phyloP scores from a whole-genome alignment of 106 monocot genomes.

The Dactylorhiza incarnata region DNA sequence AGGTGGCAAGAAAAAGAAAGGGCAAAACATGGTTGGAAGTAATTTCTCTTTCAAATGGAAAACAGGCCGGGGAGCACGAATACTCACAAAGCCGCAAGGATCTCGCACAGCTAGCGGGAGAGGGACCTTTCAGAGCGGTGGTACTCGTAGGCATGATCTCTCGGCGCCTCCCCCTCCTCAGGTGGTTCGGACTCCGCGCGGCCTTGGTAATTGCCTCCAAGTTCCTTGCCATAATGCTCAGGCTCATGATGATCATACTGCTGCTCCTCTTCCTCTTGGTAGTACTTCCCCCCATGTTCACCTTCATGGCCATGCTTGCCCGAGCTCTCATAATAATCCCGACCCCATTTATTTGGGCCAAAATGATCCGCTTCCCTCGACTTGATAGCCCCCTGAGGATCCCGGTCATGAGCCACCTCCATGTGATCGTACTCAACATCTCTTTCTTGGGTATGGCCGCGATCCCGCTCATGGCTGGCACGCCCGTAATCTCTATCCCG shows the following conservation, averaged over 20 bases:
- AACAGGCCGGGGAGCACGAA: neutral
- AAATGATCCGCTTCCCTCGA: constrained; percentile 26
- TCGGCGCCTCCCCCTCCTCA: constrained; percentile 55
- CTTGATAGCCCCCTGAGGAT: constrained; percentile 7
- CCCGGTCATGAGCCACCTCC: constrained; percentile 28
- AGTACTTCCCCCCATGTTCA: constrained; percentile 23
- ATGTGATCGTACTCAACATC: constrained; percentile 23
- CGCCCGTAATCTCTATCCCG: constrained; percentile 30
- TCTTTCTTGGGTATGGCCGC: constrained; percentile 27
- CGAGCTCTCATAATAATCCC: constrained; percentile 20
- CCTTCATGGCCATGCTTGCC: constrained; percentile 27
- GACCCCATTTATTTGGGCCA: constrained; percentile 14
- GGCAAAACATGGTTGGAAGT: neutral
- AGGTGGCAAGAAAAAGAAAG: neutral
- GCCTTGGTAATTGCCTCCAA: constrained; percentile 14
- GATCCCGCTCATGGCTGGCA: constrained; percentile 25
- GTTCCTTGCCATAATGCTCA: constrained; percentile 18
- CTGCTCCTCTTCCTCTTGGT: constrained; percentile 17
- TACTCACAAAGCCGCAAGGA: constrained; percentile 3
- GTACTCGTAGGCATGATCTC: constrained; percentile 52
- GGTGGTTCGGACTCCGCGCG: constrained; percentile 27
- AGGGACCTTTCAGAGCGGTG: constrained; percentile 32
- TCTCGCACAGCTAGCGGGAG: constrained; percentile 21
- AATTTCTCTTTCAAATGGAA: neutral
- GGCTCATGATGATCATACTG: constrained; percentile 24